phyloP scores from a whole-genome alignment of 208 protist species.

The Leishmania martiniquensis region DNA sequence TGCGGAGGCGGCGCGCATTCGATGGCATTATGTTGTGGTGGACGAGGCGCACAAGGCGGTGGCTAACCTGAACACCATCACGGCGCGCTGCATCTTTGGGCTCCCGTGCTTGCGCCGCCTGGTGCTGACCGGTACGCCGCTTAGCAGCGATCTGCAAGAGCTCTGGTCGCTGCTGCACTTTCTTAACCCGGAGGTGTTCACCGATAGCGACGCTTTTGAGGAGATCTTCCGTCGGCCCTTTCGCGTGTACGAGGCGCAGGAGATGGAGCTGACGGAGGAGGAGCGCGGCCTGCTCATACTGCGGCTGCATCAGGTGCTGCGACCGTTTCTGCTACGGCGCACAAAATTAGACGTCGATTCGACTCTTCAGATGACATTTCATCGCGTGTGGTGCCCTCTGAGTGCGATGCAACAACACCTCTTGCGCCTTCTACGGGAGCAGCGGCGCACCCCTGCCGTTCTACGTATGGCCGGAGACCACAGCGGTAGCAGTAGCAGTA shows the following conservation, averaged over 20 bases:
- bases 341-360: constrained; percentile 95
- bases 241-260: constrained; percentile 42
- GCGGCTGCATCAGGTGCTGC: constrained; percentile 92
- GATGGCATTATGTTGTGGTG: constrained; percentile 71
- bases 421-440: constrained; percentile 64
- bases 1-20: constrained; percentile 28
- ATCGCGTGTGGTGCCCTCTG: constrained; percentile 49
- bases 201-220: constrained; percentile 93
- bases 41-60: constrained; percentile 87
- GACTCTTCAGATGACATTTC: constrained; percentile 90
- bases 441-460: constrained; percentile 32
- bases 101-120: constrained; percentile 62
- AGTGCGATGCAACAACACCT: constrained; percentile 56
- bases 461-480: neutral
- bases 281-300: constrained; percentile 67
- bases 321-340: constrained; percentile 96
- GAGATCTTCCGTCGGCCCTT: constrained; percentile 83
- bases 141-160: constrained; percentile 99
- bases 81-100: constrained; percentile 38
- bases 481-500: neutral
- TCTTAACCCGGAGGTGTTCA: constrained; percentile 95
- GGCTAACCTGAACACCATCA: constrained; percentile 51
- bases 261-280: constrained; percentile 61
- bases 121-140: constrained; percentile 96
- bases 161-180: constrained; percentile 99